Evolutionary conservation across 257 asterid genomes (phyloP).

Genomic region (Solanum neorickii): DNA sequence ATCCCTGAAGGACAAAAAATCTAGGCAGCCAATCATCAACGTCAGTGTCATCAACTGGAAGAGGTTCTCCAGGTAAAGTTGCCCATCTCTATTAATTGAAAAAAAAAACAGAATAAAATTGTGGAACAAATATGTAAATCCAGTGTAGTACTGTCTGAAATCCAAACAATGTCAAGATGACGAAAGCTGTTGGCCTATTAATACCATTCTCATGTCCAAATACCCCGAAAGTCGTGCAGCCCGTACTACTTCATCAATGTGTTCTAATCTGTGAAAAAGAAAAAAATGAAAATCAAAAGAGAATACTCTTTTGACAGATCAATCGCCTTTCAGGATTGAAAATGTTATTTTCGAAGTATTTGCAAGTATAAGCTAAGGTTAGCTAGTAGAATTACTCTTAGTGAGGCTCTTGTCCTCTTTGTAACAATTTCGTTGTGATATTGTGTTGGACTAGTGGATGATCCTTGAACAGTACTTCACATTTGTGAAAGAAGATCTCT

Average conservation of each 20-base stretch:
- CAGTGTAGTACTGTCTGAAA: neutral
- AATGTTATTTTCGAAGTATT: neutral
- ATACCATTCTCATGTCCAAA: conserved; percentile 64
- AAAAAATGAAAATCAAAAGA: neutral
- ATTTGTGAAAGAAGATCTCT: neutral
- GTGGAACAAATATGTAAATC: neutral
- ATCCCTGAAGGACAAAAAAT: conserved; percentile 80
- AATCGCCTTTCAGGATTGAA: neutral
- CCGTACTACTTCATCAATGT: conserved; percentile 73
- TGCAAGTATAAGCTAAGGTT: neutral
- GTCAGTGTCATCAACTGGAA: conserved; percentile 55
- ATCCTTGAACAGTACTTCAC: neutral
- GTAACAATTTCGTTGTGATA: neutral
- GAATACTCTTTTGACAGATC: neutral
- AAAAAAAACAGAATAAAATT: neutral
- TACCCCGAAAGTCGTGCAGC: conserved; percentile 88
- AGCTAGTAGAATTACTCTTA: neutral
- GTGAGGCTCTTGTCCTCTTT: neutral
- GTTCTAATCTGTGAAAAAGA: conserved; percentile 54
- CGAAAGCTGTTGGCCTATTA: neutral
- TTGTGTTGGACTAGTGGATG: neutral
- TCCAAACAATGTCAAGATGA: neutral
- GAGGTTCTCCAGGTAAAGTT: conserved; percentile 86
- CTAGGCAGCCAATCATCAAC: conserved; percentile 96
- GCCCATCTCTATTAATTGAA: conserved; percentile 61